Conservation (phyloP, 2,329 filamentous ascomycete species). For the Lasiodiplodia sp. region DNA sequence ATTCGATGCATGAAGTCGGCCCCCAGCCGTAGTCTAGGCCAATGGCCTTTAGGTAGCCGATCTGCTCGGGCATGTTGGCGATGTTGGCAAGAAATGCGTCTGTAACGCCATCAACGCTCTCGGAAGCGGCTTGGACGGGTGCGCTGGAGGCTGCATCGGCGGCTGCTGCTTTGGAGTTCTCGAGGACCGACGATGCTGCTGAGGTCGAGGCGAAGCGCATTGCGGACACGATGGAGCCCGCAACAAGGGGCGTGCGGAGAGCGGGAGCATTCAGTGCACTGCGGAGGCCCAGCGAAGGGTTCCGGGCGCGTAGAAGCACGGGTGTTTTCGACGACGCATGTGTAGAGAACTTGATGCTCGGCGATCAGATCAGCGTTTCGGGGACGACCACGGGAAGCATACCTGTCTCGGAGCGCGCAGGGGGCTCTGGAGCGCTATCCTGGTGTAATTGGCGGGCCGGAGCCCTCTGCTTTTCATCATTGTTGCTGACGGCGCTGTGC, state of each 20-base stretch:
- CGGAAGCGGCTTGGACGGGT: constrained; percentile 12
- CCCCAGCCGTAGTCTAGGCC: constrained; percentile 91
- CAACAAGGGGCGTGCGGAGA: constrained; percentile 7
- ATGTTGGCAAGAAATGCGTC: constrained; percentile 40
- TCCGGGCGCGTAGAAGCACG: neutral
- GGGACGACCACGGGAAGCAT: constrained; percentile 10
- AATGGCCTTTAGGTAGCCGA: constrained; percentile 82
- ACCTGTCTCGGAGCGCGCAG: constrained; percentile 25
- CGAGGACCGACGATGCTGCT: constrained; percentile 30
- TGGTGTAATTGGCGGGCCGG: constrained; percentile 40
- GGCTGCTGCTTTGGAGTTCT: constrained; percentile 29
- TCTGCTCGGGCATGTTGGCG: constrained; percentile 71
- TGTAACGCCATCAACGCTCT: constrained; percentile 13
- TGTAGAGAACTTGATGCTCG: constrained; percentile 25
- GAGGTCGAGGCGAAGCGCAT: constrained; percentile 28
- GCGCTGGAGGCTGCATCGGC: constrained; percentile 18
- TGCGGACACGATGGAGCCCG: constrained; percentile 17
- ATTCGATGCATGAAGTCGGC: constrained; percentile 76
- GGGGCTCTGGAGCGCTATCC: constrained; percentile 6
- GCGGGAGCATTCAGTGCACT: neutral
- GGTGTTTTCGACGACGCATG: neutral
- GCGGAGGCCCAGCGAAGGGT: constrained; percentile 17
- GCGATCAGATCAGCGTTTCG: neutral
- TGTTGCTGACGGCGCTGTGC: constrained; percentile 39
- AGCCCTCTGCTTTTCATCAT: constrained; percentile 60